These are phyloP conservation scores for Xylaria polymorpha DNA, from an alignment of 2,329 filamentous ascomycete species.

Conservation along the genomic window DNA sequence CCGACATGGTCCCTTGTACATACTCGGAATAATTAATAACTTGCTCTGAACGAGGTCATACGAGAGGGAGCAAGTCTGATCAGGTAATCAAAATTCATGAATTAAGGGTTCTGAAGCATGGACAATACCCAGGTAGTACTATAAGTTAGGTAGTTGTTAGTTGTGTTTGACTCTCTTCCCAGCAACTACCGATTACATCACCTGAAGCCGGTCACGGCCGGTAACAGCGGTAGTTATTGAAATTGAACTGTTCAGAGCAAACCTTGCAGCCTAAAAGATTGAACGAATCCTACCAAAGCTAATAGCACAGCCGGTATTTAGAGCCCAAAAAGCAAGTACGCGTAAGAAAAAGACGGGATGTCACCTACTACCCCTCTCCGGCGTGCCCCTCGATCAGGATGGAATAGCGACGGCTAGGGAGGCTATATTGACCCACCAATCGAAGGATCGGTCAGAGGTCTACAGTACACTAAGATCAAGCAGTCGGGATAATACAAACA, in stretches of 20 bases:
- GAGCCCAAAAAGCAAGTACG: neutral
- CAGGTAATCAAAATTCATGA: neutral
- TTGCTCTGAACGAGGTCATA: neutral
- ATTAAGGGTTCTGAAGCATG: neutral
- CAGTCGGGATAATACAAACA: neutral
- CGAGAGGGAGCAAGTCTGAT: neutral
- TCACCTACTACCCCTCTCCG: too few species aligned
- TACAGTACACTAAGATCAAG: neutral
- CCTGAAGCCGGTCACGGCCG: neutral
- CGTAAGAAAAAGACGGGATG: neutral
- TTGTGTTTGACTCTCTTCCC: neutral
- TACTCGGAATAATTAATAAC: neutral
- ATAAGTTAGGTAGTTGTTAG: neutral
- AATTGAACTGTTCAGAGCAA: neutral
- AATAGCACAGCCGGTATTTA: neutral
- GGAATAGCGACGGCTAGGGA: neutral
- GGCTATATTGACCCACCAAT: neutral
- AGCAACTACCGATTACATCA: neutral
- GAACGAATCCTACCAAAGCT: too few species aligned
- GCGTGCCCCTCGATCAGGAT: neutral
- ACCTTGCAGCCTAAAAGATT: too few species aligned
- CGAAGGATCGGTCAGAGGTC: neutral
- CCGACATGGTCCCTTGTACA: conserved; percentile 1
- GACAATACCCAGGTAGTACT: neutral
- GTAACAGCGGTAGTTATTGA: neutral